A percentile compares a stretch with the other conserved stretches of the same genome.
phyloP scores from a whole-genome alignment of 2,329 filamentous ascomycete genomes.

The Alternaria dauci region DNA sequence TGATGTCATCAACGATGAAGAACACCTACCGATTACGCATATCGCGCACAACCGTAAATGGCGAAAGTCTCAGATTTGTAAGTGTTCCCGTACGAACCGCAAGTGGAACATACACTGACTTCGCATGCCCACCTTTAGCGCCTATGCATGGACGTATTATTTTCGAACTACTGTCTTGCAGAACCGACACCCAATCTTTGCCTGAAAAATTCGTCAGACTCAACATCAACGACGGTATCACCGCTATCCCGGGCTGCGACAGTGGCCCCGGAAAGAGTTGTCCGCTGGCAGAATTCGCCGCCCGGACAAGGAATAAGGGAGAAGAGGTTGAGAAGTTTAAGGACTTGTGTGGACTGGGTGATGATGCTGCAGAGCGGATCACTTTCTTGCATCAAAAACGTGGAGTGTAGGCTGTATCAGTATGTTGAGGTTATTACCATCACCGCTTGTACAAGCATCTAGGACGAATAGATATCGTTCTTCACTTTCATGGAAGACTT shows the following conservation, averaged over 20 bases:
- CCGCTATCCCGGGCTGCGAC: slow-evolving; percentile 58
- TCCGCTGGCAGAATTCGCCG: slow-evolving; percentile 55
- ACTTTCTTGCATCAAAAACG: slow-evolving; percentile 59
- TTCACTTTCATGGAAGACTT: background rate
- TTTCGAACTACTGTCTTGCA: slow-evolving; percentile 61
- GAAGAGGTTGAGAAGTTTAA: slow-evolving; percentile 58
- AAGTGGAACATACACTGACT: background rate
- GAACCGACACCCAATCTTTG: background rate
- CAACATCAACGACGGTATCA: slow-evolving; percentile 66
- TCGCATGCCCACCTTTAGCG: slow-evolving; percentile 44
- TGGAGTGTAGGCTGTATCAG: background rate
- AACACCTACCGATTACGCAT: slow-evolving; percentile 58
- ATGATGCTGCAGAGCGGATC: slow-evolving; percentile 54
- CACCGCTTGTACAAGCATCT: background rate
- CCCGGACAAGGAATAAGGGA: slow-evolving; percentile 53
- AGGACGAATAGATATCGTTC: background rate
- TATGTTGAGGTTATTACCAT: background rate
- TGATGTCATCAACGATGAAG: slow-evolving; percentile 55
- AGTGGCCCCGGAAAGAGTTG: slow-evolving; percentile 60
- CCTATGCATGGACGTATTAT: slow-evolving; percentile 67
- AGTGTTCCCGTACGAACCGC: too few relatives aligned
- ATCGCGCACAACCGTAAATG: slow-evolving; percentile 58
- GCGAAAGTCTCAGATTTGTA: slow-evolving; percentile 58
- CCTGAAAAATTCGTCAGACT: slow-evolving; percentile 57
- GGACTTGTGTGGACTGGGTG: slow-evolving; percentile 57